Evolutionary conservation across 169 alveolate genomes (phyloP).

Genomic region (Hammondia hammondi): DNA sequence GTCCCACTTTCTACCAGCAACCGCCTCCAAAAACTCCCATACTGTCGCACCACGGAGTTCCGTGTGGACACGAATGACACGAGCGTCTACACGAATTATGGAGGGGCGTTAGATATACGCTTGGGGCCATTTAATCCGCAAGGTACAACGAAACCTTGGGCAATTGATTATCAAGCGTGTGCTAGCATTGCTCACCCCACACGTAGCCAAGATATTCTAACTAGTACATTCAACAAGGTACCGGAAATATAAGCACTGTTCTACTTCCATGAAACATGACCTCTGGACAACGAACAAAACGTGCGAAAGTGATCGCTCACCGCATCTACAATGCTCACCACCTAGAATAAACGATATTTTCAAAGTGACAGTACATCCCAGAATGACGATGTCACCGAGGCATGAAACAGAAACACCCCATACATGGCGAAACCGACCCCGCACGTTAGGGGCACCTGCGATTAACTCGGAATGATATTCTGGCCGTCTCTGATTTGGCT

Average conservation of each 20-base stretch:
- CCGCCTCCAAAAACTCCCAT: background rate
- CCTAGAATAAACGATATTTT: background rate
- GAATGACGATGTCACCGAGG: background rate
- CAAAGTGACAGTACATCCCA: background rate
- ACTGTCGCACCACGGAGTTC: slow-evolving; percentile 12
- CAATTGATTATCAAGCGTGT: slow-evolving; percentile 14
- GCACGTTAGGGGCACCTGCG: background rate
- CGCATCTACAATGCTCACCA: too few relatives aligned
- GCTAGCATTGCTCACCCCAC: too few relatives aligned
- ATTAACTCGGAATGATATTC: slow-evolving; percentile 4
- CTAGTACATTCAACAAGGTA: too few relatives aligned
- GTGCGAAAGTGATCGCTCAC: too few relatives aligned
- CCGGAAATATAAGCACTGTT: too few relatives aligned
- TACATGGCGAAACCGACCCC: background rate
- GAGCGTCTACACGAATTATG: background rate
- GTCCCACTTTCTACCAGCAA: too few relatives aligned
- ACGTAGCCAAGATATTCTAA: background rate
- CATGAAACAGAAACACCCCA: slow-evolving; percentile 37
- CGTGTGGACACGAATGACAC: background rate
- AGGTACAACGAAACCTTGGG: slow-evolving; percentile 16
- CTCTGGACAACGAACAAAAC: too few relatives aligned
- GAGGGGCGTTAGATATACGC: background rate
- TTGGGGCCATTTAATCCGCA: slow-evolving; percentile 38
- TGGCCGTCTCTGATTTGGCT: slow-evolving; percentile 34
- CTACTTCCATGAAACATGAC: too few relatives aligned